These are phyloP conservation scores for Lodderomyces oxycetoniae DNA, from an alignment of 1,139 yeast genomes.

Conservation along the genomic window DNA sequence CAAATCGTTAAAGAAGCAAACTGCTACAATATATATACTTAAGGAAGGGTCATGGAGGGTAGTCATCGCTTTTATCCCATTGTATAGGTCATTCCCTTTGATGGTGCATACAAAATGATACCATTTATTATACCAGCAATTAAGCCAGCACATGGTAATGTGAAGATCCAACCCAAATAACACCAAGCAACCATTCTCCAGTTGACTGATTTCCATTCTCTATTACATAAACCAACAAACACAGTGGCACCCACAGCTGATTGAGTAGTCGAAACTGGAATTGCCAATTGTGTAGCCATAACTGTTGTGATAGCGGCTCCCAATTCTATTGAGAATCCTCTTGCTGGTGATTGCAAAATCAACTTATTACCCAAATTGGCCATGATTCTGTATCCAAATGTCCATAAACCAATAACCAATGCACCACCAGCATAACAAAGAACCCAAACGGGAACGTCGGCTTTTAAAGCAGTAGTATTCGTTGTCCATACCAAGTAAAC, in stretches of 20 bases:
- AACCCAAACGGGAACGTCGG: conserved; percentile 70
- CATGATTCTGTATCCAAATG: conserved; percentile 70
- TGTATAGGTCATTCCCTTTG: conserved; percentile 36
- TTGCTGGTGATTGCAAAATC: conserved; percentile 72
- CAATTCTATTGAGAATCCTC: conserved; percentile 75
- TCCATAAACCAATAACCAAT: conserved; percentile 67
- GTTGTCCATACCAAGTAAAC: conserved; percentile 60
- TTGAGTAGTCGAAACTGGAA: conserved; percentile 77
- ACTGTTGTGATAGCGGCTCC: conserved; percentile 77
- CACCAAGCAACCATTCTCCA: conserved; percentile 78
- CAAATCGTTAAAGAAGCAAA: too few species aligned
- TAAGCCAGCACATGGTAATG: conserved; percentile 71
- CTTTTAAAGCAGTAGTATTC: conserved; percentile 42
- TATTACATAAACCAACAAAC: conserved; percentile 70
- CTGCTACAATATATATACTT: too few species aligned
- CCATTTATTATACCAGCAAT: conserved; percentile 66
- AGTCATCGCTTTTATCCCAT: conserved; percentile 9
- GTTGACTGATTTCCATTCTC: conserved; percentile 59
- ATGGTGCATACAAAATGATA: conserved; percentile 64
- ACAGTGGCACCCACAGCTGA: conserved; percentile 80
- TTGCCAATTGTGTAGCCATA: conserved; percentile 67
- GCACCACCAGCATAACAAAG: conserved; percentile 66
- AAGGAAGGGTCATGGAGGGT: too few species aligned
- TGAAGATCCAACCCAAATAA: conserved; percentile 68
- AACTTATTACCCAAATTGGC: conserved; percentile 68